Evolutionary conservation across 805 yeast genomes (phyloP), one percentile per base, ranked within the genome.

Genomic region (Alloascoidea hylecoeti): DNA sequence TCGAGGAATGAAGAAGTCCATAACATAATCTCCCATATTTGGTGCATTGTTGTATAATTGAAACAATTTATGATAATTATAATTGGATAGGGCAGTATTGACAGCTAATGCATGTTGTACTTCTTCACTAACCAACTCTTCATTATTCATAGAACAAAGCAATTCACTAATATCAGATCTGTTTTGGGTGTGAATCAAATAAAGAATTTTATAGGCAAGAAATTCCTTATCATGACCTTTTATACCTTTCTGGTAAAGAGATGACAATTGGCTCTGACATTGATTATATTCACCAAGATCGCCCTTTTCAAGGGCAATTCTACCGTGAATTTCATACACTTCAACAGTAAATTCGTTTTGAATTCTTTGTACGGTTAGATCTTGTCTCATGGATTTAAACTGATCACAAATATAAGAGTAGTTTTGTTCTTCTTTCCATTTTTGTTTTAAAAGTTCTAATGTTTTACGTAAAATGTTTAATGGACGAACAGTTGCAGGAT

Each of bases 271-370:
- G 13, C 94, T 74, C 55, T 82, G 94, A 53, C 97, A 92, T 55
- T 89, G 96, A 59, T 92, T 92, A 55, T 82, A 86, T 55, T 92
- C 97, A 5, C 96, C 96, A 44, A 89, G 58, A 55, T 89, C 98
- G 33, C 71, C 68, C 50, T 80, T 77, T 46, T 76, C 80, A 30
- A 89, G 67, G 0, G 96, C 94, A n/a, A 88, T 62, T 36, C 86
- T 71, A 3, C 92, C 92, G 56, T 89, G 94, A 2, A 76, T 68
- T 55, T 85, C 92, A 55, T 92, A 89, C 0, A 85, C 95, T 39
- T 60, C 51, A 4, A 85, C 71, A 0, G 96, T 72, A 51, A 92
- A 82, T 34, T 70, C 75, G 49, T 75, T 75, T 48, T 78, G 78
- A 34, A 89, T 77, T 50, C 81, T 81, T 58, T 89, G 98, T 5